These are phyloP conservation scores for Mycena galopus DNA, from an alignment of 768 basidiomycete genomes.

Conservation along the genomic window DNA sequence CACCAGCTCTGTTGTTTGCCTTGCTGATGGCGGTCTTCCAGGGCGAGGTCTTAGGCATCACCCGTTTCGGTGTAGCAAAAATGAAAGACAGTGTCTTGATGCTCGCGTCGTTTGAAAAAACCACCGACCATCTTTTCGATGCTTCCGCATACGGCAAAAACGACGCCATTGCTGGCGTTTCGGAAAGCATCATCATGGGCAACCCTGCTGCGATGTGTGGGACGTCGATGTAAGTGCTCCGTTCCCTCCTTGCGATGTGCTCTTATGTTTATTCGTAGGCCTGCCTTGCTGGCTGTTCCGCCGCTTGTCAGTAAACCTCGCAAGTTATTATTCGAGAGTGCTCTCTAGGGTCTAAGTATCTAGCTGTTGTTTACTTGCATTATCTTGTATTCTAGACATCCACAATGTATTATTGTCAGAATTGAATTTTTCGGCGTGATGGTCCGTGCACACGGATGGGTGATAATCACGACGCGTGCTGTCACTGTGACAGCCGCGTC, in stretches of 20 bases:
- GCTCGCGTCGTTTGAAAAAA: constrained; percentile 99
- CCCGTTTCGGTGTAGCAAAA: constrained; percentile 98
- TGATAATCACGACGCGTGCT: constrained; percentile 25
- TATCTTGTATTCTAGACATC: constrained; percentile 29
- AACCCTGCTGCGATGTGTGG: constrained; percentile 95
- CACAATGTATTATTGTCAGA: constrained; percentile 25
- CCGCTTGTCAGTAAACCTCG: constrained; percentile 64
- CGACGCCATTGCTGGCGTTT: constrained; percentile 95
- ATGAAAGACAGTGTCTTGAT: constrained; percentile 99
- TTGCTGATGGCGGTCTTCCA: constrained; percentile 44
- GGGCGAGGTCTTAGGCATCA: constrained; percentile 98
- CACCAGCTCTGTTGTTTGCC: background rate
- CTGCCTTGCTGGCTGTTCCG: constrained; percentile 60
- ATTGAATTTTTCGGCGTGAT: background rate
- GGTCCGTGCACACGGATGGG: constrained; percentile 28
- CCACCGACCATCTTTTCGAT: constrained; percentile 98
- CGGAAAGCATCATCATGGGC: constrained; percentile 99
- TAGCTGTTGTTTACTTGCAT: constrained; percentile 30
- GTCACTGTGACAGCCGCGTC: constrained; percentile 29
- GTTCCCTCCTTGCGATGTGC: constrained; percentile 4
- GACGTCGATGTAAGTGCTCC: constrained; percentile 83
- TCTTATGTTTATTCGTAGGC: constrained; percentile 51
- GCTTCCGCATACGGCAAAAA: constrained; percentile 97
- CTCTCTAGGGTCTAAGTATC: constrained; percentile 49
- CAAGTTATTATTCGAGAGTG: constrained; percentile 63